Evolutionary conservation across 257 asterid genomes (phyloP), one percentile per base, ranked within the genome.

Genomic region (Penstemon davidsonii): DNA sequence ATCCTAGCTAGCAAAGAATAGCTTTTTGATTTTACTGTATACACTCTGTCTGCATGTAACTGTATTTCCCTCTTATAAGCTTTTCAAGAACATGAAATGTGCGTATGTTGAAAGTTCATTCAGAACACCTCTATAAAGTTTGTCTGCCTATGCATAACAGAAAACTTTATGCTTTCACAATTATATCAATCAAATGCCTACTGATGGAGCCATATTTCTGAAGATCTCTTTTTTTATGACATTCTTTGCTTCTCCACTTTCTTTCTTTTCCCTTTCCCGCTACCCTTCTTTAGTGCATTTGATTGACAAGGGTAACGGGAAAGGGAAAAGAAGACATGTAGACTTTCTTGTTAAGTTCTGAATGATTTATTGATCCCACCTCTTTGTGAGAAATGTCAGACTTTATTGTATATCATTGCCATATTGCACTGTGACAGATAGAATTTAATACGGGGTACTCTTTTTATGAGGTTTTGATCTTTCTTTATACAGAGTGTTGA

Each of bases 401-500:
- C 33, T 25, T 25, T 1, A 25, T 25, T 1, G 33, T 25, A 25
- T 1, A 1, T 25, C 33, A 25, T 25, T 25, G 33, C 33, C 33
- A 25, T 25, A 25, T 25, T 25, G 33, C 43, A 45, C 42, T 6
- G 68, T 8, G 51, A 49, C 36, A 3, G 10, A 50, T 60, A 59
- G 43, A 33, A 39, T 12, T 60, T 66, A 5, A 15, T 37, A 10
- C 33, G 33, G 33, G 1, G 33, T 25, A 25, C 33, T 18, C 63
- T 25, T 19, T 62, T 9, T 39, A 6, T 37, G 56, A 37, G 13
- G 41, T 41, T 8, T 55, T 55, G 6, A 38, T 13, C 38, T 7
- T n/a, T 60, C 42, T 49, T 9, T 39, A 9, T 57, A 69, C 76
- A 93, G 99, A 89, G 96, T 72, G 99, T 94, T 70, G 99, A 94